Conservation (phyloP, 2,329 filamentous ascomycete genomes). For the Sclerotinia subarctica region DNA sequence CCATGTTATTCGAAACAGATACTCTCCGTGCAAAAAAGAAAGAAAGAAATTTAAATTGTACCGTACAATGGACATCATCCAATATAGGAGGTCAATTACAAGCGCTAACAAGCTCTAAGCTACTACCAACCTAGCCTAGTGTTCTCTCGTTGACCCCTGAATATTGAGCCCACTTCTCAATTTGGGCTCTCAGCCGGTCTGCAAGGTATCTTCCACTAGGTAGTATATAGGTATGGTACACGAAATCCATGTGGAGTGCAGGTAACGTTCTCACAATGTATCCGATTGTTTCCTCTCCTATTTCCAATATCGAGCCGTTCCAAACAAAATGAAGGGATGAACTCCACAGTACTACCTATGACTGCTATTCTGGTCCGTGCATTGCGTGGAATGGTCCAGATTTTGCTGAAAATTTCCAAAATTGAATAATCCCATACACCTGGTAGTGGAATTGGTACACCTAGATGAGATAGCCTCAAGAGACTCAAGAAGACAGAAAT, state of each 20-base stretch:
- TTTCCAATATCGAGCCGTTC: background rate
- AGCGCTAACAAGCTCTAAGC: background rate
- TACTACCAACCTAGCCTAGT: background rate
- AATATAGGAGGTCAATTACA: too few species aligned
- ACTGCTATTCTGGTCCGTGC: too few species aligned
- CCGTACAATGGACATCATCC: too few species aligned
- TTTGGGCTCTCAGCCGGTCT: constrained; percentile 2
- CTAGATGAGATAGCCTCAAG: too few species aligned
- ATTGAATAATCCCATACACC: background rate
- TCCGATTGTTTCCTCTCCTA: too few species aligned
- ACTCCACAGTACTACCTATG: too few species aligned
- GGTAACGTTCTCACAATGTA: too few species aligned
- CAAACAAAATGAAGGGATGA: background rate
- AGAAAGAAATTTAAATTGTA: background rate
- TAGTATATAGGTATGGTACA: background rate
- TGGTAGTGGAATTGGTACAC: too few species aligned
- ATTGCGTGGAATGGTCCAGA: too few species aligned
- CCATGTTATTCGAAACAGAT: background rate
- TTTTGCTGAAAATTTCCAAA: background rate
- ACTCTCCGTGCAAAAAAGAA: background rate
- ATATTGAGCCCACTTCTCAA: constrained; percentile 6
- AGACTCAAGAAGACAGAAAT: too few species aligned
- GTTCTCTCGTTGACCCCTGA: background rate
- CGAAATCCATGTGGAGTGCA: background rate
- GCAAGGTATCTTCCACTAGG: constrained; percentile 1